Evolutionary conservation across 2,329 filamentous ascomycete genomes (phyloP).

Genomic region (Cercospora janseana): DNA sequence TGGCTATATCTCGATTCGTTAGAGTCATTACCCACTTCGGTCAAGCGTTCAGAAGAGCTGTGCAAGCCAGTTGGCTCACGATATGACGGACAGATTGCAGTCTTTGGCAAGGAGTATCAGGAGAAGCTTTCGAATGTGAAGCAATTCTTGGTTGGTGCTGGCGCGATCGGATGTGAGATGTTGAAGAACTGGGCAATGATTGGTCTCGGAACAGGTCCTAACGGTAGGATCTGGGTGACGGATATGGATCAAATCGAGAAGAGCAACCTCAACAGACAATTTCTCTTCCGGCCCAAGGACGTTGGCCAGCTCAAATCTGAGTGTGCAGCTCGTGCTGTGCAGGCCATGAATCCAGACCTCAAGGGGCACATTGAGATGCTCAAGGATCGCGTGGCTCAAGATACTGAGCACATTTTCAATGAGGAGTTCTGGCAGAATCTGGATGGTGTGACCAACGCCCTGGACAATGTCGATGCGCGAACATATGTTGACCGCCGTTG

Average conservation of each 20-base stretch:
- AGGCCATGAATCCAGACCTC: conserved; percentile 93
- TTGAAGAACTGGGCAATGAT: conserved; percentile 99
- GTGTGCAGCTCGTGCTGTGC: conserved; percentile 82
- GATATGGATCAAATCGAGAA: conserved; percentile 99
- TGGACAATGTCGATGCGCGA: conserved; percentile 95
- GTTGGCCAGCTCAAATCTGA: conserved; percentile 97
- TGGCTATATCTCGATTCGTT: conserved; percentile 98
- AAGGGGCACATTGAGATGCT: conserved; percentile 79
- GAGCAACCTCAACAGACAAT: conserved; percentile 97
- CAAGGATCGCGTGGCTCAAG: conserved; percentile 84
- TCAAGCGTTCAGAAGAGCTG: conserved; percentile 74
- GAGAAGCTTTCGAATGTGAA: conserved; percentile 87
- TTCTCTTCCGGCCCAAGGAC: conserved; percentile 89
- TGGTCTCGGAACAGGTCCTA: conserved; percentile 81
- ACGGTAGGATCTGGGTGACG: conserved; percentile 86
- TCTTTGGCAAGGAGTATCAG: conserved; percentile 91
- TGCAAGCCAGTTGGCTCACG: conserved; percentile 82
- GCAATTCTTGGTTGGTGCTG: conserved; percentile 92
- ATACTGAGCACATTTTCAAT: conserved; percentile 92
- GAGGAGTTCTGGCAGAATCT: conserved; percentile 85
- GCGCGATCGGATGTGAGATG: conserved; percentile 98
- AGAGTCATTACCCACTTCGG: conserved; percentile 82
- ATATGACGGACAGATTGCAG: conserved; percentile 96
- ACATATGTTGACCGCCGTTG: conserved; percentile 95
- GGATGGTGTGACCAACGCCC: conserved; percentile 91